Evolutionary conservation across 257 asterid genomes (phyloP).

Genomic region (Ocimum tenuiflorum): DNA sequence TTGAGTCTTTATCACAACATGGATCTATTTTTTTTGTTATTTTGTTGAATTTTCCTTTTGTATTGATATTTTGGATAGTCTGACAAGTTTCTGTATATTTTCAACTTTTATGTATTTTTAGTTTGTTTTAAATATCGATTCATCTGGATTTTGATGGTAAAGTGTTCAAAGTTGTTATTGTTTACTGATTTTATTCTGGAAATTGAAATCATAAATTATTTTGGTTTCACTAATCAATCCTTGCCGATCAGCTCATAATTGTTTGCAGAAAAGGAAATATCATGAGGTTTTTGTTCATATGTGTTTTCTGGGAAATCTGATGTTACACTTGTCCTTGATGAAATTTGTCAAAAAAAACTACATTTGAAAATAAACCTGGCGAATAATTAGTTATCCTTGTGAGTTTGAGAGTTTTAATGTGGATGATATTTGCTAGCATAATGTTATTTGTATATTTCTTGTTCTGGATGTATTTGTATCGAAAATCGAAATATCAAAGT

Average conservation of each 20-base stretch:
- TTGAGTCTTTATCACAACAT: background rate
- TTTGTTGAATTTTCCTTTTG: slow-evolving; percentile 11
- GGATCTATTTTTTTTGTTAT: slow-evolving; percentile 7
- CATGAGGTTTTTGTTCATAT: background rate
- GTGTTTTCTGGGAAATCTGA: slow-evolving; percentile 1
- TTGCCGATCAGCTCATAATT: slow-evolving; percentile 17
- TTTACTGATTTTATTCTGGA: slow-evolving; percentile 3
- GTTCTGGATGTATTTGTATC: slow-evolving; percentile 10
- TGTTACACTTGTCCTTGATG: background rate
- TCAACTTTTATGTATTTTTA: background rate
- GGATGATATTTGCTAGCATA: slow-evolving; percentile 1
- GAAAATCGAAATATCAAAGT: slow-evolving; percentile 5
- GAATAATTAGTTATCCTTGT: background rate
- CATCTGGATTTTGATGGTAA: background rate
- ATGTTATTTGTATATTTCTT: background rate
- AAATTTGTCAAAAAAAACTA: background rate
- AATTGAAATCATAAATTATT: background rate
- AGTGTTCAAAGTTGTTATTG: background rate
- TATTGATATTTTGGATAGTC: slow-evolving; percentile 3
- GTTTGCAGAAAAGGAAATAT: slow-evolving; percentile 5
- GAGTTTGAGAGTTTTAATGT: background rate
- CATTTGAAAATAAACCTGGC: background rate
- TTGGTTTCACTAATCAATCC: background rate
- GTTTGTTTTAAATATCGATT: slow-evolving; percentile 12
- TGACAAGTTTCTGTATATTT: background rate